phyloP scores from a whole-genome alignment of 2,329 filamentous ascomycete species.

The Alternaria triticina region DNA sequence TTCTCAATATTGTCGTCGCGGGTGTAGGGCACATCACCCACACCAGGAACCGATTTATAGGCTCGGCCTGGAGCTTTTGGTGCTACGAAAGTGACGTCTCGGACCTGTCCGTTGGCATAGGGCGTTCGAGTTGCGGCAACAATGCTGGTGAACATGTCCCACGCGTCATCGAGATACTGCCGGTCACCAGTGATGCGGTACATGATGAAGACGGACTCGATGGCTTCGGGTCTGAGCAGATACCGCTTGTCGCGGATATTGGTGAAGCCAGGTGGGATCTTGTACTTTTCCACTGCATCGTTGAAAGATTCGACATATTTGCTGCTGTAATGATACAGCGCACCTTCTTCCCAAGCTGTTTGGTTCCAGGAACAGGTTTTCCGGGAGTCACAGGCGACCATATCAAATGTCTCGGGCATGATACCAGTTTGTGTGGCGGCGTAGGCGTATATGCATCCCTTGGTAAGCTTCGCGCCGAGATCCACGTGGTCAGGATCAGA shows the following conservation, averaged over 20 bases:
- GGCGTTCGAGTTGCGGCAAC: constrained; percentile 48
- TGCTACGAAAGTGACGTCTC: constrained; percentile 48
- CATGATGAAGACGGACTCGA: constrained; percentile 66
- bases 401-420: constrained; percentile 65
- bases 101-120: constrained; percentile 53
- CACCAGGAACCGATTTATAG: constrained; percentile 1
- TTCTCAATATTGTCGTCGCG: constrained; percentile 36
- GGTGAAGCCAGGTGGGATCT: constrained; percentile 50
- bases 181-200: constrained; percentile 64
- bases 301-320: constrained; percentile 21
- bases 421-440: constrained; percentile 61
- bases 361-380: constrained; percentile 61
- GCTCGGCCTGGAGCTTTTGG: constrained; percentile 1
- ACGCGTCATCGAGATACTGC: constrained; percentile 52
- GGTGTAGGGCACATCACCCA: neutral
- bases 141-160: constrained; percentile 57
- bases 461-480: constrained; percentile 63
- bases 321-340: constrained; percentile 30
- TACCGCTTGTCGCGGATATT: constrained; percentile 52
- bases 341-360: constrained; percentile 54
- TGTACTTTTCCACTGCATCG: constrained; percentile 21
- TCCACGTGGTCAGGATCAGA: constrained; percentile 59
- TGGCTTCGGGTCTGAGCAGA: constrained; percentile 61
- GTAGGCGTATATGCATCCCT: constrained; percentile 68
- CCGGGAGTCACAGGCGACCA: constrained; percentile 55